Evolutionary conservation across 176 grass and related monocot species (phyloP).

Genomic region (Aechmea fasciata): DNA sequence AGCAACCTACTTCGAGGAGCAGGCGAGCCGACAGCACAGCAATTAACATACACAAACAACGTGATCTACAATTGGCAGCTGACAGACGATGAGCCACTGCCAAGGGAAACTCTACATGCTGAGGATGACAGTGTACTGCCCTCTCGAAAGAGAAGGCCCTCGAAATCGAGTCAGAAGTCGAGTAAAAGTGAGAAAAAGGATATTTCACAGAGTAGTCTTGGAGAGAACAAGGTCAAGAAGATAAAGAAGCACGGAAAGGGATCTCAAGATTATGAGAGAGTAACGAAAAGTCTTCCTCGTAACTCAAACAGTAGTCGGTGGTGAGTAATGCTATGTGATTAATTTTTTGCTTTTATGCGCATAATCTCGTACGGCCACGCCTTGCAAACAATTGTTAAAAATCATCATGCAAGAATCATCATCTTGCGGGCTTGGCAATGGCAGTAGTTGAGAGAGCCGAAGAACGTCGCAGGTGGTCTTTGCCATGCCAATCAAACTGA

Average conservation of each 20-base stretch:
- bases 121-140: slow-evolving; percentile 30
- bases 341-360: neutral
- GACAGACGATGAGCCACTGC: slow-evolving; percentile 81
- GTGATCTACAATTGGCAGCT: slow-evolving; percentile 72
- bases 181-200: slow-evolving; percentile 29
- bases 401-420: neutral
- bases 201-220: slow-evolving; percentile 12
- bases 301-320: slow-evolving; percentile 32
- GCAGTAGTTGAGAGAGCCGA: too few species aligned
- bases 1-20: slow-evolving; percentile 41
- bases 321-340: slow-evolving; percentile 13
- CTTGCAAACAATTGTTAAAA: neutral
- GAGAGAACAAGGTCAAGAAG: slow-evolving; percentile 28
- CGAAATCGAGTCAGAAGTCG: slow-evolving; percentile 40
- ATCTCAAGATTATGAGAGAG: slow-evolving; percentile 36
- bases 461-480: too few species aligned
- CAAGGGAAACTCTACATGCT: slow-evolving; percentile 42
- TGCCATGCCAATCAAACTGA: too few species aligned
- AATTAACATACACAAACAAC: slow-evolving; percentile 44
- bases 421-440: too few species aligned
- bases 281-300: slow-evolving; percentile 41
- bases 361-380: neutral
- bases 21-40: slow-evolving; percentile 39
- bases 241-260: slow-evolving; percentile 20
- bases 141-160: slow-evolving; percentile 43